Conservation (phyloP, 139 green algal genomes). For the Desmodesmus armatus region DNA sequence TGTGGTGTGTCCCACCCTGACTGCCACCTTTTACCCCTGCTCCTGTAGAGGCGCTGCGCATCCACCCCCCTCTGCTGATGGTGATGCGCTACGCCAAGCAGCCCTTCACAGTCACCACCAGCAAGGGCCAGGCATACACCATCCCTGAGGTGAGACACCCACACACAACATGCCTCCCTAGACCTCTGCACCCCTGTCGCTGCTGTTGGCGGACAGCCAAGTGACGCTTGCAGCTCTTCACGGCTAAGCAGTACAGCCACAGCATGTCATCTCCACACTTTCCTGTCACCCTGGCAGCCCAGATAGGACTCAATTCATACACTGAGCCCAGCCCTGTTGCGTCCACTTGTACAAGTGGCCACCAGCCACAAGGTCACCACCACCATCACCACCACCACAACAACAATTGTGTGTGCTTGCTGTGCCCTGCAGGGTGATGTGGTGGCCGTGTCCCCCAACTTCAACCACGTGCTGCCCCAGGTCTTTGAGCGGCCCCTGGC, state of each 20-base stretch:
- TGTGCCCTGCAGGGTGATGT: conserved; percentile 86
- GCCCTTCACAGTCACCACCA: conserved; percentile 89
- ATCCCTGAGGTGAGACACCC: conserved; percentile 83
- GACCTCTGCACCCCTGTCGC: neutral
- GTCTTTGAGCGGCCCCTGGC: conserved; percentile 82
- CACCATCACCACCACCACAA: no score
- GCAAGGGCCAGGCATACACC: conserved; percentile 77
- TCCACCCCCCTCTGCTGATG: conserved; percentile 97
- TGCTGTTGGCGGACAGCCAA: neutral
- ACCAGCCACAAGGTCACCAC: no score
- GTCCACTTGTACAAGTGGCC: no score
- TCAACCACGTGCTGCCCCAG: conserved; percentile 82
- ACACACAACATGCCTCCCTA: neutral
- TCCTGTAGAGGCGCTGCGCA: conserved; percentile 93
- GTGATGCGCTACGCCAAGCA: conserved; percentile 91
- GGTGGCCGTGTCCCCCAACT: conserved; percentile 89
- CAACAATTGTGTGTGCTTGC: no score
- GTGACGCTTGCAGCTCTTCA: no score
- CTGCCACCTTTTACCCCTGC: no score
- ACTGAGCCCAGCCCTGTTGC: no score
- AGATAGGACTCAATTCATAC: neutral
- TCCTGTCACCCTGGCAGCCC: neutral
- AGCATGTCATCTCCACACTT: neutral
- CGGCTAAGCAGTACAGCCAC: no score
- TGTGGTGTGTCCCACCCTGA: no score